phyloP scores from a whole-genome alignment of 805 yeast species.

The Spathaspora arborariae region DNA sequence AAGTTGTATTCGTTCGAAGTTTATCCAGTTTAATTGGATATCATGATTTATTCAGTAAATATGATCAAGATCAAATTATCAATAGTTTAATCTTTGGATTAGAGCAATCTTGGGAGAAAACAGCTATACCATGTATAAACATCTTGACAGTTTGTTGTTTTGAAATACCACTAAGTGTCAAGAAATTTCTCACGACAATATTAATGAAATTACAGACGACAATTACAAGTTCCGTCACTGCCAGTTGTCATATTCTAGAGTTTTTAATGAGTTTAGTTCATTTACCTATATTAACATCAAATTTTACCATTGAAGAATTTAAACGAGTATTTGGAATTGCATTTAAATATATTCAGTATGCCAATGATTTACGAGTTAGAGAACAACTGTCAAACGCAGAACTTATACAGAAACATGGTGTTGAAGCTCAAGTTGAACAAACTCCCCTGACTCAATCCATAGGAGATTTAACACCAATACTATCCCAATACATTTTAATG shows the following conservation, averaged over 20 bases:
- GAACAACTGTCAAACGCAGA: slow-evolving; percentile 12
- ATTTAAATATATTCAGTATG: slow-evolving; percentile 72
- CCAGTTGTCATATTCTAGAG: slow-evolving; percentile 73
- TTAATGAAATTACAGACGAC: slow-evolving; percentile 72
- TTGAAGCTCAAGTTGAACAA: slow-evolving; percentile 49
- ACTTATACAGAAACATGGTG: slow-evolving; percentile 32
- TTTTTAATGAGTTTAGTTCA: slow-evolving; percentile 64
- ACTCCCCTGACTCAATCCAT: slow-evolving; percentile 49
- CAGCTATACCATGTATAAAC: slow-evolving; percentile 76
- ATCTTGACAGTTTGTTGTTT: slow-evolving; percentile 75
- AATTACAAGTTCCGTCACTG: slow-evolving; percentile 57
- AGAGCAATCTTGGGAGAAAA: slow-evolving; percentile 65
- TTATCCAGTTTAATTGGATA: slow-evolving; percentile 63
- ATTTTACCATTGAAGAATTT: slow-evolving; percentile 72
- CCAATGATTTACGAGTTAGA: slow-evolving; percentile 44
- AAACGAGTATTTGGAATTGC: slow-evolving; percentile 81
- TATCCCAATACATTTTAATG: slow-evolving; percentile 58
- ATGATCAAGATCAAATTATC: slow-evolving; percentile 62
- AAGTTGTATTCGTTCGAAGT: slow-evolving; percentile 60
- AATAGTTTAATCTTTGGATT: slow-evolving; percentile 57
- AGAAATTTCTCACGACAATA: slow-evolving; percentile 63
- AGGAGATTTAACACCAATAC: slow-evolving; percentile 35
- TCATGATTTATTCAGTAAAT: slow-evolving; percentile 47
- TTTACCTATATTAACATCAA: slow-evolving; percentile 62
- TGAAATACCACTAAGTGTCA: slow-evolving; percentile 71